Conservation (phyloP, 305 asterid genomes). For the Euphrasia arctica region DNA sequence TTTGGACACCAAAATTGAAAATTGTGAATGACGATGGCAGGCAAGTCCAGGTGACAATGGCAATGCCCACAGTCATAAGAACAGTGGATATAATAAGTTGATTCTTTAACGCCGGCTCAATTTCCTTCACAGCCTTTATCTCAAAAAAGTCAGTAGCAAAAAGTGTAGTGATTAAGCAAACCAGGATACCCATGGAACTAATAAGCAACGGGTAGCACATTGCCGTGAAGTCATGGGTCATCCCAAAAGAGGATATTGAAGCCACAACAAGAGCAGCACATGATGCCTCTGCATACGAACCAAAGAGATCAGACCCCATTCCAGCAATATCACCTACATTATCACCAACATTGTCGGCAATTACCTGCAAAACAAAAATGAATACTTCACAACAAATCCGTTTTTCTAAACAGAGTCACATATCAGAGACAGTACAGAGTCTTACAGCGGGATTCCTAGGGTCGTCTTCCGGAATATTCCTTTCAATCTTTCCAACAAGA, state of each 20-base stretch:
- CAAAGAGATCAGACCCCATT: conserved; percentile 89
- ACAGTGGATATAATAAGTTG: conserved; percentile 73
- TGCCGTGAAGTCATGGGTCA: conserved; percentile 61
- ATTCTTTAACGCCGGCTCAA: conserved; percentile 66
- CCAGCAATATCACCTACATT: conserved; percentile 91
- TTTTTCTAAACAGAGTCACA: background rate
- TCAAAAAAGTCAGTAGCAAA: conserved; percentile 76
- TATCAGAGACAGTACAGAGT: conserved; percentile 4
- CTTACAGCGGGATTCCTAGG: conserved; percentile 94
- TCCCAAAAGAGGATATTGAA: conserved; percentile 76
- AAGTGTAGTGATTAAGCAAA: conserved; percentile 73
- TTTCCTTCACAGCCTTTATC: conserved; percentile 65
- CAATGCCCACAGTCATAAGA: conserved; percentile 68
- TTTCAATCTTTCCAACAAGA: conserved; percentile 80
- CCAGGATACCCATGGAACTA: conserved; percentile 75
- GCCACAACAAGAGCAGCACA: conserved; percentile 92
- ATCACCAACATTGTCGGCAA: conserved; percentile 83
- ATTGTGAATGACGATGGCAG: conserved; percentile 74
- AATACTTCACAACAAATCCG: background rate
- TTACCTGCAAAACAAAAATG: conserved; percentile 48
- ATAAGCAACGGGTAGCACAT: conserved; percentile 71
- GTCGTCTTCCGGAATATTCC: conserved; percentile 87
- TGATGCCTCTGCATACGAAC: conserved; percentile 80
- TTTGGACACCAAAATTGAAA: conserved; percentile 67
- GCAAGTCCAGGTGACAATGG: conserved; percentile 61